phyloP scores from a whole-genome alignment of 2,329 filamentous ascomycete species.

The Zymoseptoria passerinii region DNA sequence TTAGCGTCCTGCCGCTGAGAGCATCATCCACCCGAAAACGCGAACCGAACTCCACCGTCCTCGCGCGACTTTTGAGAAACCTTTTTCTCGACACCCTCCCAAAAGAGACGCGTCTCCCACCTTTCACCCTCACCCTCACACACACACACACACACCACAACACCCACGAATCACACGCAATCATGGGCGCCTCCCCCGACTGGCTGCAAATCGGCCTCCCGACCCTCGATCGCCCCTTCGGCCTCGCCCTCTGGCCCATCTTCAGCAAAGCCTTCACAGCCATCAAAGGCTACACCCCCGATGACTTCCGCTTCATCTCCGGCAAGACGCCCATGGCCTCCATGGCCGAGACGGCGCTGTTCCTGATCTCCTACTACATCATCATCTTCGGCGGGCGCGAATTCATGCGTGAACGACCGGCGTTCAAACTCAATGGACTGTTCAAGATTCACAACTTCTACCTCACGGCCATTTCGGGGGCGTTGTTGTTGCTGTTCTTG shows the following conservation, averaged over 20 bases:
- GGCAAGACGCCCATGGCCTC: conserved; percentile 86
- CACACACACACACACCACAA: conserved; percentile 32
- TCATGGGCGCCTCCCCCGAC: conserved; percentile 29
- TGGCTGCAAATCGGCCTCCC: conserved; percentile 53
- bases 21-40: neutral
- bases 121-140: neutral
- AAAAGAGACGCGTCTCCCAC: neutral
- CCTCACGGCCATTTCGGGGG: conserved; percentile 75
- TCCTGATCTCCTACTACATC: conserved; percentile 82
- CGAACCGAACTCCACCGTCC: neutral
- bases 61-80: neutral
- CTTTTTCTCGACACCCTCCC: neutral
- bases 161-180: neutral
- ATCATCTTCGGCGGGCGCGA: conserved; percentile 90
- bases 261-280: conserved; percentile 79
- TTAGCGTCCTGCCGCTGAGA: neutral
- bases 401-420: conserved; percentile 76
- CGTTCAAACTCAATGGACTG: conserved; percentile 77
- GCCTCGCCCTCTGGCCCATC: conserved; percentile 84
- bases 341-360: conserved; percentile 68
- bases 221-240: conserved; percentile 85
- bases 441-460: conserved; percentile 98
- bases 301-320: conserved; percentile 75
- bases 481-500: conserved; percentile 73
- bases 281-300: conserved; percentile 70